Evolutionary conservation across 257 asterid genomes (phyloP), one percentile per base, ranked within the genome.

Genomic region (Leonotis leonurus): DNA sequence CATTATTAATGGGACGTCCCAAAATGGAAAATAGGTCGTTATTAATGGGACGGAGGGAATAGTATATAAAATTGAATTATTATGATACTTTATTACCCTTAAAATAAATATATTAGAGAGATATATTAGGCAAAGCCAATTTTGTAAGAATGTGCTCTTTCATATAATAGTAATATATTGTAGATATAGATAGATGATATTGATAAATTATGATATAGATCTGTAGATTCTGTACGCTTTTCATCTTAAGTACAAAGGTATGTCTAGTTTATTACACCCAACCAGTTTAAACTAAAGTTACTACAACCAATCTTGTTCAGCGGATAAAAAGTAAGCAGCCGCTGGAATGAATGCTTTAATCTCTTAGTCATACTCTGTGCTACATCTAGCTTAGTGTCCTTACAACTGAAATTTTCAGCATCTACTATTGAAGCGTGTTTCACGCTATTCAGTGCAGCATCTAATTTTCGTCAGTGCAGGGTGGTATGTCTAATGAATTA

Each of bases 401-500:
- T 40, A 14, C 37, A 8, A n/a, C n/a, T 20, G 61, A 26, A 11
- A 44, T 48, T 49, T 32, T 63, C 56, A 22, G 26, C 13, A 22
- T 48, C 37, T 14, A 22, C 21, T 49, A 39, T 20, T 17, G 16
- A 41, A 39, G 55, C 43, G 40, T 71, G 57, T 32, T 29, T 49
- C 69, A 37, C 45, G 40, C 18, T 45, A 64, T 62, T n/a, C 11
- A 36, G 10, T 52, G 29, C 40, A 62, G 57, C 56, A 56, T 36
- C 62, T 72, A 61, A 76, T 54, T 17, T 41, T 46, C 48, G 37
- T 77, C 62, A 41, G 62, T 79, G 30, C 88, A 89, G 99, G 99
- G 99, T 62, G 99, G 99, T 60, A 89, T 93, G 99, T 93, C 99
- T 39, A 93, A 93, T 25, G 97, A 93, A 66, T 69, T 93, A 55